Percentiles rank a stretch among this genome's conserved stretches.
Conservation (phyloP, 257 asterid species). For the Solanum gracilifrons region DNA sequence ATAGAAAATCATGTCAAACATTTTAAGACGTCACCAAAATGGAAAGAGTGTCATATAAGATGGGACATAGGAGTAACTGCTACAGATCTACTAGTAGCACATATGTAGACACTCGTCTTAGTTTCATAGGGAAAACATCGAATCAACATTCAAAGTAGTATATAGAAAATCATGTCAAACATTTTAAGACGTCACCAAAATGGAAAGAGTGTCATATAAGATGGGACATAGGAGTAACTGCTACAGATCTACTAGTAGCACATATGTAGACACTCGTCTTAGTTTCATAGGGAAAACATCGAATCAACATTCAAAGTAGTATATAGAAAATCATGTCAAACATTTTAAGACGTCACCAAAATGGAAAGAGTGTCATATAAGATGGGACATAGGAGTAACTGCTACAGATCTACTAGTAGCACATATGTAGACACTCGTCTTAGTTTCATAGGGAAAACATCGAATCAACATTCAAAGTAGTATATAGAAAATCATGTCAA, state of each 20-base stretch:
- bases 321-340: background rate
- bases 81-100: background rate
- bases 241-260: background rate
- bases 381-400: background rate
- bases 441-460: background rate
- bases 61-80: background rate
- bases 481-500: background rate
- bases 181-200: background rate
- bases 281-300: no score
- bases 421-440: background rate
- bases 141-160: no score
- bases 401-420: background rate
- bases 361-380: background rate
- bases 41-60: background rate
- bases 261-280: background rate
- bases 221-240: background rate
- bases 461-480: accelerated
- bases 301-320: no score
- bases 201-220: background rate
- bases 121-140: no score
- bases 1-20: background rate
- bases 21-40: background rate
- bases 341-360: background rate
- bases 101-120: background rate
- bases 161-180: background rate